Evolutionary conservation across 129 eudicot genomes (phyloP).

Genomic region (Arctium minus): DNA sequence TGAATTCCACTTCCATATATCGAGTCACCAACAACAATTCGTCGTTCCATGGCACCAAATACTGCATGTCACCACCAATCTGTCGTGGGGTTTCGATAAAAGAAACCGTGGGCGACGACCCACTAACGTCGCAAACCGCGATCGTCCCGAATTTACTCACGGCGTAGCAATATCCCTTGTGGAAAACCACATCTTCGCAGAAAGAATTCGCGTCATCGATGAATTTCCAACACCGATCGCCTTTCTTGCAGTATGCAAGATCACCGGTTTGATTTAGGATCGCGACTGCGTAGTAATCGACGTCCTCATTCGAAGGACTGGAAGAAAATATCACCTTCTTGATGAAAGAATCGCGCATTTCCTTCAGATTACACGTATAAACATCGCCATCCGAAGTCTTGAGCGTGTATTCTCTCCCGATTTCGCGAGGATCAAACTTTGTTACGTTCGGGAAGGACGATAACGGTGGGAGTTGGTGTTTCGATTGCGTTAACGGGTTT

Average conservation of each 20-base stretch:
- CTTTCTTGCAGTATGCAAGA: slow-evolving; percentile 56
- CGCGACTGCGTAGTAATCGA: slow-evolving; percentile 45
- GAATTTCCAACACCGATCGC: slow-evolving; percentile 49
- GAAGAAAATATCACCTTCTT: slow-evolving; percentile 59
- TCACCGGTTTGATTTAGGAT: slow-evolving; percentile 54
- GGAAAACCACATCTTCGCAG: slow-evolving; percentile 62
- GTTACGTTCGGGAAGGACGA: slow-evolving; percentile 55
- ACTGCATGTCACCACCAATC: slow-evolving; percentile 70
- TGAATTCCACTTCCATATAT: slow-evolving; percentile 53
- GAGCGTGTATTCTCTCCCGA: slow-evolving; percentile 66
- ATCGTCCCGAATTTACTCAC: slow-evolving; percentile 56
- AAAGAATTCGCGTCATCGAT: slow-evolving; percentile 38
- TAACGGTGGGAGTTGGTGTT: slow-evolving; percentile 50
- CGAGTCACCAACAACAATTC: slow-evolving; percentile 62
- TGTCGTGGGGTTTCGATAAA: slow-evolving; percentile 37
- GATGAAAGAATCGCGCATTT: slow-evolving; percentile 67
- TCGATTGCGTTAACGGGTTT: slow-evolving; percentile 53
- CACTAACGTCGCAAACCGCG: slow-evolving; percentile 49
- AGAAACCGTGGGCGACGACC: slow-evolving; percentile 23
- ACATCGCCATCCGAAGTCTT: slow-evolving; percentile 29
- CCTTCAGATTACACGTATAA: slow-evolving; percentile 38
- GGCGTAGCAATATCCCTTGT: slow-evolving; percentile 49
- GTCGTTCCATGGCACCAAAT: slow-evolving; percentile 55
- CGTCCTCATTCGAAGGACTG: slow-evolving; percentile 32
- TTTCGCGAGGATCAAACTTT: slow-evolving; percentile 30